Conservation (phyloP, 495 filamentous ascomycete species). For the Hypomontagnella monticulosa region DNA sequence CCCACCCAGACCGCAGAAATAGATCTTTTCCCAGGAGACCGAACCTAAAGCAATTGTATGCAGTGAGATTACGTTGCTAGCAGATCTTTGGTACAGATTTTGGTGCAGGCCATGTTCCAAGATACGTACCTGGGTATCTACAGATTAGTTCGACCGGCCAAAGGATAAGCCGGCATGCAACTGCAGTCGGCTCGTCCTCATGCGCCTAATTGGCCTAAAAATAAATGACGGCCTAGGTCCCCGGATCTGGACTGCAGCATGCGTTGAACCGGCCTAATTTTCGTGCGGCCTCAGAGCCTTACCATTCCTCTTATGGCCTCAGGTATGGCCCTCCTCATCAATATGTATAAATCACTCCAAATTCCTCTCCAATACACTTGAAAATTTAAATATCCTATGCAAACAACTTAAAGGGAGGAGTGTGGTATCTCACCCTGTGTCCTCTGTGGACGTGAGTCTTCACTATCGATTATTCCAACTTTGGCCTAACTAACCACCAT, state of each 20-base stretch:
- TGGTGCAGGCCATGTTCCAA: no score
- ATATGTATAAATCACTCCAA: constrained; percentile 1
- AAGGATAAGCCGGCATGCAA: no score
- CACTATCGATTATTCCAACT: background rate
- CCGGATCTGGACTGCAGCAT: background rate
- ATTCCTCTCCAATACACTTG: background rate
- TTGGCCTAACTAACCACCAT: background rate
- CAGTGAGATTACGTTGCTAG: no score
- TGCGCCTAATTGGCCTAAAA: background rate
- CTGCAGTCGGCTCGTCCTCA: background rate
- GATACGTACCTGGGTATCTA: no score
- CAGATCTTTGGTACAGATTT: no score
- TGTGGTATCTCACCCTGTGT: background rate
- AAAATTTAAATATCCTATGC: background rate
- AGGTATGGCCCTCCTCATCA: background rate
- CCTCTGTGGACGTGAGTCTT: constrained; percentile 5
- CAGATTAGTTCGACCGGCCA: no score
- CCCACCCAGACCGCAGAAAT: no score
- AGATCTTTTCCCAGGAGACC: no score
- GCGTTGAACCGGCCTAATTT: constrained; percentile 17
- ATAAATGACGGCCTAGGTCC: background rate
- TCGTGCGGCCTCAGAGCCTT: constrained; percentile 21
- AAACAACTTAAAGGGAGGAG: background rate
- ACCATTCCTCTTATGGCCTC: background rate
- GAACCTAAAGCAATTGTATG: no score